Evolutionary conservation across 2,329 filamentous ascomycete species (phyloP).

Genomic region (Anisogramma anomala): DNA sequence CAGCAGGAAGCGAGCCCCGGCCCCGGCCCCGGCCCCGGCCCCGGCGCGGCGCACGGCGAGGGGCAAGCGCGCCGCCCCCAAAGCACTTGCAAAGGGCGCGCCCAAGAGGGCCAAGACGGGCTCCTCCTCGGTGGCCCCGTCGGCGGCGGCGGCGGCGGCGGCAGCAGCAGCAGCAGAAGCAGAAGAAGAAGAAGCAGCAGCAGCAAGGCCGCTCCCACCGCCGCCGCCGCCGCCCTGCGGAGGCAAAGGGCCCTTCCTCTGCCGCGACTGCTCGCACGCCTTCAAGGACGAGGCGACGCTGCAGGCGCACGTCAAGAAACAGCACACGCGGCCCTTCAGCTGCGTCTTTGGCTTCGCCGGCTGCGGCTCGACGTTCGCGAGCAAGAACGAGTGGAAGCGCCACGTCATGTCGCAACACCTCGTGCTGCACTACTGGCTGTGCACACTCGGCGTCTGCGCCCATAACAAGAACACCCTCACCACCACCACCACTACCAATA

Average conservation of each 20-base stretch:
- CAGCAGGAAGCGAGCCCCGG: not conserved
- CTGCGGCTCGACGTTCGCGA: constrained; percentile 59
- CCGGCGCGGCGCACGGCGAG: constrained; percentile 6
- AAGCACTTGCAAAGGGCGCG: constrained; percentile 1
- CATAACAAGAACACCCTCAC: constrained; percentile 22
- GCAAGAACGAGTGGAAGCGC: constrained; percentile 93
- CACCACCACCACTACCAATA: no score
- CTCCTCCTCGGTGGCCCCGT: constrained; percentile 3
- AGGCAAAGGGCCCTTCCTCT: constrained; percentile 19
- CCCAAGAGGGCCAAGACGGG: constrained; percentile 10
- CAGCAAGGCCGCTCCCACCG: constrained; percentile 9
- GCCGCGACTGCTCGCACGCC: constrained; percentile 26
- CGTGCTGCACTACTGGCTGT: constrained; percentile 62
- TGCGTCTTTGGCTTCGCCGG: constrained; percentile 73
- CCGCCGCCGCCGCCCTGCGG: constrained; percentile 1
- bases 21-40: not conserved
- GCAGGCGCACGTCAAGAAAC: constrained; percentile 37
- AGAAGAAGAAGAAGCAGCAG: no score
- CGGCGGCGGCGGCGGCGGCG: no score
- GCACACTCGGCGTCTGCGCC: constrained; percentile 50
- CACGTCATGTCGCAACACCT: constrained; percentile 76
- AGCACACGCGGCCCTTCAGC: constrained; percentile 52
- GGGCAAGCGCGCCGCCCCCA: constrained; percentile 18
- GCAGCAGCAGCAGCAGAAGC: no score
- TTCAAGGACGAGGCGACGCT: constrained; percentile 37